Percentiles rank a stretch among this genome's conserved stretches.
These are phyloP conservation scores for Amphibolis antarctica DNA, from an alignment of 106 monocot genomes.

Conservation along the genomic window DNA sequence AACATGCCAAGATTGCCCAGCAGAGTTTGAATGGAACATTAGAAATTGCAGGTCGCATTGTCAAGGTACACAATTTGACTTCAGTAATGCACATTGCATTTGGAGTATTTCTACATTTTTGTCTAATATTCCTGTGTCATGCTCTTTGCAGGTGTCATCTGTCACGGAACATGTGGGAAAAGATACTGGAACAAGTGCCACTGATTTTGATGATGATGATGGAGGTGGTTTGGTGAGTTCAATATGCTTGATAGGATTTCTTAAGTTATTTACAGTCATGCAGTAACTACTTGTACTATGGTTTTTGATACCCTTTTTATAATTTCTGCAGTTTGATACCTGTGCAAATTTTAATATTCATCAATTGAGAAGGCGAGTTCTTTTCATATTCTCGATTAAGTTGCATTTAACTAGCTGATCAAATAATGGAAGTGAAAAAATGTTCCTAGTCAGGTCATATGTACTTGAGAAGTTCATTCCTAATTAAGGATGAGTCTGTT, in stretches of 20 bases:
- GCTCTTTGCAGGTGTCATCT: constrained; percentile 44
- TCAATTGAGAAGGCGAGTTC: too few species aligned
- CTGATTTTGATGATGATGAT: constrained; percentile 85
- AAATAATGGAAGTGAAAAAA: too few species aligned
- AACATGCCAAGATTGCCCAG: constrained; percentile 63
- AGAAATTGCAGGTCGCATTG: constrained; percentile 63
- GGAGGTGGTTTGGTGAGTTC: constrained; percentile 78
- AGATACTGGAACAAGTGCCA: constrained; percentile 44
- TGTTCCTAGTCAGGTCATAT: too few species aligned
- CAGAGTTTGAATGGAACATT: constrained; percentile 71
- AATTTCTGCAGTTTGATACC: constrained; percentile 9
- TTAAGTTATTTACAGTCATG: not conserved
- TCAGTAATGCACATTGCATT: not conserved
- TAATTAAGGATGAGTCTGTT: too few species aligned
- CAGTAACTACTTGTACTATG: not conserved
- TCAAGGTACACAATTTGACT: too few species aligned
- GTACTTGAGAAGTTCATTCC: too few species aligned
- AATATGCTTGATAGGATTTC: not conserved
- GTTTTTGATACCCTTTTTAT: constrained; percentile 1
- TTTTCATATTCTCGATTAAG: too few species aligned
- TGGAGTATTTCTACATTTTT: not conserved
- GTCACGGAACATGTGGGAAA: constrained; percentile 67
- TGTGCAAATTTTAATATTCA: constrained; percentile 5
- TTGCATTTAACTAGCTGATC: too few species aligned
- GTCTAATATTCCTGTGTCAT: not conserved